Evolutionary conservation across 2,329 filamentous ascomycete species (phyloP).

Genomic region (Penicillium corylophilum): DNA sequence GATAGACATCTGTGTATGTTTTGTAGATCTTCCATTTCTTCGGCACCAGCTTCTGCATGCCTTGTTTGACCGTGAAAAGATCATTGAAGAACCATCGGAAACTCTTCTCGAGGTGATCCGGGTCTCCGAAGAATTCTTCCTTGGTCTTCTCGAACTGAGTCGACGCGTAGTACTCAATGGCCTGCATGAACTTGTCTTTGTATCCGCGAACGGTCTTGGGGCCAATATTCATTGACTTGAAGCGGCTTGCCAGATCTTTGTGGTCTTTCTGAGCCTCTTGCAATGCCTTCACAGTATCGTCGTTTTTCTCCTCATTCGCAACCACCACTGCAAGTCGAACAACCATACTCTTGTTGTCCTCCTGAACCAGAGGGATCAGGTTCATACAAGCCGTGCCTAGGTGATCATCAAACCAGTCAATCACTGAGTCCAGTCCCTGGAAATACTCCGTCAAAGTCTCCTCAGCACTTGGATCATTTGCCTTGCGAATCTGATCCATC

Average conservation of each 20-base stretch:
- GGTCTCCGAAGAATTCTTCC: conserved; percentile 78
- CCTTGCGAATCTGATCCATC: conserved; percentile 88
- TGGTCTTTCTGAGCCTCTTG: conserved; percentile 95
- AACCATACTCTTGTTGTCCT: conserved; percentile 83
- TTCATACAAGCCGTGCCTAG: conserved; percentile 86
- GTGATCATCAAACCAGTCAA: conserved; percentile 95
- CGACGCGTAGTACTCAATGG: conserved; percentile 71
- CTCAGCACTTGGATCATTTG: conserved; percentile 71
- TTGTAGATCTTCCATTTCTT: conserved; percentile 95
- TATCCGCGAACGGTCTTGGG: conserved; percentile 91
- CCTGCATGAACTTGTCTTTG: conserved; percentile 89
- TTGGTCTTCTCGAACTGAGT: conserved; percentile 71
- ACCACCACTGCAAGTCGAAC: conserved; percentile 90
- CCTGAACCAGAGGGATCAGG: conserved; percentile 80
- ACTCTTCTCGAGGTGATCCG: conserved; percentile 77
- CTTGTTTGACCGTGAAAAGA: conserved; percentile 87
- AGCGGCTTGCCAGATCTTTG: conserved; percentile 86
- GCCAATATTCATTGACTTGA: conserved; percentile 92
- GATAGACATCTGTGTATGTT: conserved; percentile 87
- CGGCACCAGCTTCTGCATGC: conserved; percentile 88
- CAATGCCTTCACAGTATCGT: conserved; percentile 83
- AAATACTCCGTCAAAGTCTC: conserved; percentile 89
- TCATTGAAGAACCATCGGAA: conserved; percentile 98
- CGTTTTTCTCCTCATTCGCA: conserved; percentile 94
- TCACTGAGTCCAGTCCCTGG: conserved; percentile 75